These are phyloP conservation scores for Aspergillus sp. DNA, from an alignment of 2,329 filamentous ascomycete genomes.

Conservation along the genomic window DNA sequence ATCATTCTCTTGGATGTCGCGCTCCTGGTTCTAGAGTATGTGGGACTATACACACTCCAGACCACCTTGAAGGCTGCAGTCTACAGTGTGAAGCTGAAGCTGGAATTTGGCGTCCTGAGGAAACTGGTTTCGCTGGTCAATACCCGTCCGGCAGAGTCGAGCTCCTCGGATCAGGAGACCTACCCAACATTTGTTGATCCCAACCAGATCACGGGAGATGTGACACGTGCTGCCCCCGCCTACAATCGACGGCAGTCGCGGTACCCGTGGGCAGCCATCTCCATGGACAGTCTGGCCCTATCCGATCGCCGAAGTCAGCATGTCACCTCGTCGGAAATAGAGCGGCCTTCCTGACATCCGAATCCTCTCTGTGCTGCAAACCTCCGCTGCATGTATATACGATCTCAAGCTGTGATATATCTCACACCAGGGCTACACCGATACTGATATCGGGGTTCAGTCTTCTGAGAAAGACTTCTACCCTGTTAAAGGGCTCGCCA, in stretches of 20 bases:
- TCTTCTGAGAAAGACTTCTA: too few relatives aligned
- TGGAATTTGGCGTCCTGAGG: constrained; percentile 52
- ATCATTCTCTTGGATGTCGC: constrained; percentile 51
- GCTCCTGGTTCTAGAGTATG: constrained; percentile 47
- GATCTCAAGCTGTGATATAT: too few relatives aligned
- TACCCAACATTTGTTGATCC: constrained; percentile 47
- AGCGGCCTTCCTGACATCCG: constrained; percentile 22
- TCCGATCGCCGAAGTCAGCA: constrained; percentile 28
- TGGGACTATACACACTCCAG: constrained; percentile 47
- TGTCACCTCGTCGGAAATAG: constrained; percentile 19
- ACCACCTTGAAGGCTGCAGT: constrained; percentile 49
- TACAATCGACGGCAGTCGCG: constrained; percentile 14
- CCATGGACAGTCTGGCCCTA: constrained; percentile 32
- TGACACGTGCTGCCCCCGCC: constrained; percentile 38
- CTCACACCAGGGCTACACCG: too few relatives aligned
- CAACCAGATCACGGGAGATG: constrained; percentile 39
- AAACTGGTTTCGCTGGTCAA: constrained; percentile 46
- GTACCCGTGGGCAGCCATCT: constrained; percentile 28
- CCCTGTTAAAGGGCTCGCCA: too few relatives aligned
- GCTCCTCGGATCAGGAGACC: constrained; percentile 36
- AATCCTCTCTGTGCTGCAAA: background rate
- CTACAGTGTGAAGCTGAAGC: constrained; percentile 53
- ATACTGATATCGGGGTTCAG: too few relatives aligned
- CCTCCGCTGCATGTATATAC: too few relatives aligned
- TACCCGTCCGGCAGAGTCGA: constrained; percentile 31